These are phyloP conservation scores for Moricandia moricandioides DNA, from an alignment of 345 rosid species.

Conservation along the genomic window DNA sequence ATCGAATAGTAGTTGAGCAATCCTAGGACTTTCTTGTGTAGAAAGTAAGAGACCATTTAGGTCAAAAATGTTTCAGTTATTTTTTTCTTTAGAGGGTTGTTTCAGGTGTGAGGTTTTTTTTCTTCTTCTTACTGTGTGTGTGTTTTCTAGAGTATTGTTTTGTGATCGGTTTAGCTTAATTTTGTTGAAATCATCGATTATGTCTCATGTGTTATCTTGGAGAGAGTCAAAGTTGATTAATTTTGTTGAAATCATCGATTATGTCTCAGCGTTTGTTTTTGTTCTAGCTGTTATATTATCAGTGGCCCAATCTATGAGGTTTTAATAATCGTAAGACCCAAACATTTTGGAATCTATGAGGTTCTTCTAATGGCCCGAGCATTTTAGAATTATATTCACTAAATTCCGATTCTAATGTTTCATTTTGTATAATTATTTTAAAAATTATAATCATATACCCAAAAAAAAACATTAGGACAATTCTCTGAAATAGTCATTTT, in stretches of 20 bases:
- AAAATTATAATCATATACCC: background rate
- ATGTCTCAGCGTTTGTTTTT: constrained; percentile 10
- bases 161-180: constrained; percentile 23
- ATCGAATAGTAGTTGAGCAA: constrained; percentile 42
- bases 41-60: constrained; percentile 14
- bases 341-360: background rate
- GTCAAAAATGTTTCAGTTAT: constrained; percentile 1
- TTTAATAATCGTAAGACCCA: constrained; percentile 14
- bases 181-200: background rate
- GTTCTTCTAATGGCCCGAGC: background rate
- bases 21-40: constrained; percentile 22
- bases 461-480: too few relatives aligned
- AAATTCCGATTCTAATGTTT: background rate
- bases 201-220: too few relatives aligned
- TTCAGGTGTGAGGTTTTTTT: background rate
- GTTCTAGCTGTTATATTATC: constrained; percentile 8
- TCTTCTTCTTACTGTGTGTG: background rate
- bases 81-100: constrained; percentile 15
- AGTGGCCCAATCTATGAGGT: constrained; percentile 15
- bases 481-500: too few relatives aligned
- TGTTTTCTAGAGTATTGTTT: constrained; percentile 11
- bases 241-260: constrained; percentile 1
- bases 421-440: background rate
- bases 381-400: background rate
- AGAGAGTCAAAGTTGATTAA: constrained; percentile 1